Percentiles rank a stretch among this genome's conserved stretches.
Evolutionary conservation across 1,139 yeast species (phyloP).

Genomic region (Sugiyamaella neomexicana): DNA sequence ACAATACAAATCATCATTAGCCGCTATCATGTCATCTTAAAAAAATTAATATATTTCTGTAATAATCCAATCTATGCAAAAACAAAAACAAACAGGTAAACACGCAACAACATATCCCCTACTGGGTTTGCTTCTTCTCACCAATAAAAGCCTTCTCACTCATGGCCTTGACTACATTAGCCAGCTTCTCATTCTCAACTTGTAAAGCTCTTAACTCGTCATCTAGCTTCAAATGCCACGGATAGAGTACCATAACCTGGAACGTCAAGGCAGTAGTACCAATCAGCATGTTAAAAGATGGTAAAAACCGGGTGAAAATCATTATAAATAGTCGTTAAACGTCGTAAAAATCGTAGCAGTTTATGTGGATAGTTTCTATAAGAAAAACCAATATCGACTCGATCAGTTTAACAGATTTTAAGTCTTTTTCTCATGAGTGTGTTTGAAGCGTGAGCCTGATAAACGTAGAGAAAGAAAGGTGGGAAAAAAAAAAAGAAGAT

Average conservation of each 20-base stretch:
- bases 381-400: constrained; percentile 1
- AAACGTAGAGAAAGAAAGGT: not conserved
- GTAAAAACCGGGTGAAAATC: constrained; percentile 22
- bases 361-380: not conserved
- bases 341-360: not conserved
- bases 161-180: constrained; percentile 20
- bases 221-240: constrained; percentile 25
- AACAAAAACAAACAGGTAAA: not conserved
- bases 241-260: constrained; percentile 23
- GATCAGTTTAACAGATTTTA: not conserved
- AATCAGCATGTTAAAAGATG: constrained; percentile 24
- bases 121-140: not conserved
- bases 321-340: constrained; percentile 10
- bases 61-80: not conserved
- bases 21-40: not conserved
- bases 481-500: not conserved
- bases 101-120: not conserved
- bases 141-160: constrained; percentile 1
- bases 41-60: not conserved
- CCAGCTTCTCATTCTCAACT: constrained; percentile 24
- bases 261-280: constrained; percentile 25
- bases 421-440: constrained; percentile 11
- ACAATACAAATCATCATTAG: too few relatives aligned
- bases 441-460: not conserved
- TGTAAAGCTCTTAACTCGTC: constrained; percentile 23